Evolutionary conservation across 2,329 filamentous ascomycete genomes (phyloP), one percentile per base, ranked within the genome.

Genomic region (Ceratocystiopsis minuta): DNA sequence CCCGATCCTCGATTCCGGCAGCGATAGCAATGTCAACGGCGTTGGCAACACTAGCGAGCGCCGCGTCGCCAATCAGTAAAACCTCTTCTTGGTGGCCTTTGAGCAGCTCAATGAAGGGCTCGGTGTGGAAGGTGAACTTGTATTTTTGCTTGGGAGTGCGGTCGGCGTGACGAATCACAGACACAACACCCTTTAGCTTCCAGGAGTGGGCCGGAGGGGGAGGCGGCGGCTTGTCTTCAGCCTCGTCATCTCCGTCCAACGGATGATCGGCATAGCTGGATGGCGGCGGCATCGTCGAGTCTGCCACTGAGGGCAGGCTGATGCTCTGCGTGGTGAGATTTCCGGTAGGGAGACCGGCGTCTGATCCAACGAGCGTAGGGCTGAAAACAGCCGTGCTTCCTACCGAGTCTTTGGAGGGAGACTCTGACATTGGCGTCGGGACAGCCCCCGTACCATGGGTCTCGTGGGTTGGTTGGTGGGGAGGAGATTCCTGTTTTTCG

Each of bases 121-220:
- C 84, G 0, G 86, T 93, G 55, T 98, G 90, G 53, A 98, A 96
- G 0, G 90, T 98, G 54, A 96, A 98, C 57, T 98, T 98, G 68
- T 95, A 95, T 57, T 98, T 98, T 54, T 98, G 90, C 62, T 98
- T 98, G 3, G 90, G 90, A 1, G 90, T 98, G 43, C 90, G 80
- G 61, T 98, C 90, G 3, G 92, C 92, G 59, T 98, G 90, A 24
- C 90, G 77, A 49, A 98, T 86, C 15, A 98, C 90, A 2, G 87
- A 88, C 0, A 98, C 88, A 62, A 98, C 87, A 13, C 90, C 90
- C 61, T 98, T 98, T 41, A 98, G 66, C 58, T 94, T 96, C 90
- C 90, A 98, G 12, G 90, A 85, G 54, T 93, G 86, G 53, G 95
- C 95, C 0, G 80, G 81, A 1, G 71, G 72, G 3, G 76, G 76